phyloP scores from a whole-genome alignment of 2,329 filamentous ascomycete genomes.

The Penicillium verrucosum region DNA sequence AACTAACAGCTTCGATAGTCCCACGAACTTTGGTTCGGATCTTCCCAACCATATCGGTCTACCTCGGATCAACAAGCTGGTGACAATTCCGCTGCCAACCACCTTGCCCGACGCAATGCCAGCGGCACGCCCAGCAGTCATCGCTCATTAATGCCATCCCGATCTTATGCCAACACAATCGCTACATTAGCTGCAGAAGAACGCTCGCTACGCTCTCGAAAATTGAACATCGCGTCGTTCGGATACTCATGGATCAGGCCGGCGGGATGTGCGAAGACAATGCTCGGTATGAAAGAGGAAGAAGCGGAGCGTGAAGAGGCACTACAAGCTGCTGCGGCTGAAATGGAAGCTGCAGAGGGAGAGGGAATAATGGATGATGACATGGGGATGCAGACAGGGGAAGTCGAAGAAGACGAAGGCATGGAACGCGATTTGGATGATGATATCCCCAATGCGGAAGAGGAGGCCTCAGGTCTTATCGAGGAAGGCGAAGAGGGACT shows the following conservation, averaged over 20 bases:
- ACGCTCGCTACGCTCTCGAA: slow-evolving; percentile 69
- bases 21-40: slow-evolving; percentile 70
- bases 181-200: slow-evolving; percentile 73
- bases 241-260: slow-evolving; percentile 88
- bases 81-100: slow-evolving; percentile 24
- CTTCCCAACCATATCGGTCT: slow-evolving; percentile 51
- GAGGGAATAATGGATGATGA: slow-evolving; percentile 39
- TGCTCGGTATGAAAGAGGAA: slow-evolving; percentile 87
- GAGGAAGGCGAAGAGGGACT: slow-evolving; percentile 47
- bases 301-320: slow-evolving; percentile 84
- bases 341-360: slow-evolving; percentile 61
- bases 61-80: slow-evolving; percentile 32
- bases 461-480: slow-evolving; percentile 36
- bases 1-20: slow-evolving; percentile 48
- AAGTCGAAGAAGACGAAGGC: slow-evolving; percentile 42
- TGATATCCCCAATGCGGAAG: slow-evolving; percentile 46
- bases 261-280: slow-evolving; percentile 81
- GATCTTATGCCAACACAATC: slow-evolving; percentile 59
- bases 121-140: slow-evolving; percentile 16
- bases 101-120: slow-evolving; percentile 28
- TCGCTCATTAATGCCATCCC: slow-evolving; percentile 42
- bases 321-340: slow-evolving; percentile 68
- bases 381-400: slow-evolving; percentile 39
- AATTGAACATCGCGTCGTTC: slow-evolving; percentile 78
- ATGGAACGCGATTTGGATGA: slow-evolving; percentile 46